Conservation (phyloP, 306 rosid species). For the Begonia masoniana region DNA sequence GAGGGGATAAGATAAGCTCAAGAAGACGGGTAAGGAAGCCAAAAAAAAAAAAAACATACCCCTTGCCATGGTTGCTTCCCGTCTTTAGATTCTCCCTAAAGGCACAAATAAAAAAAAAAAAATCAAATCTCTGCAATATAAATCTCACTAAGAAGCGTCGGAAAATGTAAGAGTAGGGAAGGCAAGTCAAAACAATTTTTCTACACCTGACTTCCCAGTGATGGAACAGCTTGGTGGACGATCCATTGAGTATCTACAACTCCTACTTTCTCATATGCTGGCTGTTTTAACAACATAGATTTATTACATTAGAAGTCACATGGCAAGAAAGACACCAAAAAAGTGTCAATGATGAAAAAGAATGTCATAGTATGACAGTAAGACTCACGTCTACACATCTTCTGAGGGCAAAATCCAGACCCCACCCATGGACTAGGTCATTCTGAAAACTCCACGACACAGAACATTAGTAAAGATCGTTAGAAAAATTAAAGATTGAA, state of each 20-base stretch:
- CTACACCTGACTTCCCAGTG: slow-evolving; percentile 81
- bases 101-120: neutral
- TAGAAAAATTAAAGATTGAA: slow-evolving; percentile 3
- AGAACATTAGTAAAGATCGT: slow-evolving; percentile 2
- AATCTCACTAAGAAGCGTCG: neutral
- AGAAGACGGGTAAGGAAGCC: neutral
- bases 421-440: slow-evolving; percentile 98
- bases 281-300: slow-evolving; percentile 29
- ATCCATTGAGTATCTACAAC: slow-evolving; percentile 98
- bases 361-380: slow-evolving; percentile 1
- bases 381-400: slow-evolving; percentile 77
- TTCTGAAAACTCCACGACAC: slow-evolving; percentile 34
- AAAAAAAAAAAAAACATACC: slow-evolving; percentile 26
- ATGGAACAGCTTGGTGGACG: slow-evolving; percentile 81
- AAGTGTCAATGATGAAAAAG: neutral
- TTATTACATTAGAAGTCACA: slow-evolving; percentile 4
- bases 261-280: slow-evolving; percentile 96
- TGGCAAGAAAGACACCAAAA: neutral
- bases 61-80: slow-evolving; percentile 82
- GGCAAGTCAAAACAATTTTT: neutral
- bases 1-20: neutral
- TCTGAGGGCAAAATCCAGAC: slow-evolving; percentile 90
- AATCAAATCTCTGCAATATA: neutral
- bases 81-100: slow-evolving; percentile 62
- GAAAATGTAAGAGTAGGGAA: neutral